Percentiles rank a stretch among this genome's conserved stretches.
phyloP scores from a whole-genome alignment of 495 filamentous ascomycete genomes.

The Cenococcum geophilum region DNA sequence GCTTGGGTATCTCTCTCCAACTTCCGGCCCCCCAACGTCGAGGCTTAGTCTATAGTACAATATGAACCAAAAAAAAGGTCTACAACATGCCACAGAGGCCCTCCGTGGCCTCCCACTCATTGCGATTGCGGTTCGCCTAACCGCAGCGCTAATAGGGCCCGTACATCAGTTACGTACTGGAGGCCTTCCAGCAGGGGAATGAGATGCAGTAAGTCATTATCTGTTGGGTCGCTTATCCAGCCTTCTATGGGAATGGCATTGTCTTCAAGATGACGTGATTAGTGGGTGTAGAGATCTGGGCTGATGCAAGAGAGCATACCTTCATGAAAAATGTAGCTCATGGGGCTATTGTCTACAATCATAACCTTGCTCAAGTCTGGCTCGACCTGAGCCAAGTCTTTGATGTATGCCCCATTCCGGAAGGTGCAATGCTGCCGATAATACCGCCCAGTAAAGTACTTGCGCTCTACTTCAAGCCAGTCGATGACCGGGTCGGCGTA shows the following conservation, averaged over 20 bases:
- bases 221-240: constrained; percentile 87
- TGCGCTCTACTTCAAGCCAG: constrained; percentile 93
- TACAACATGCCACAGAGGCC: background rate
- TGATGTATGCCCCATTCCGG: constrained; percentile 93
- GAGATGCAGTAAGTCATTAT: constrained; percentile 83
- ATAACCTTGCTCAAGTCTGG: constrained; percentile 94
- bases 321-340: constrained; percentile 98
- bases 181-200: constrained; percentile 90
- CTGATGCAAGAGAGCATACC: constrained; percentile 47
- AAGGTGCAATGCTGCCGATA: constrained; percentile 96
- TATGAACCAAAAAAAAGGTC: background rate
- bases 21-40: background rate
- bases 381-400: constrained; percentile 92
- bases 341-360: constrained; percentile 96
- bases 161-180: constrained; percentile 92
- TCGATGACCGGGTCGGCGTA: constrained; percentile 99
- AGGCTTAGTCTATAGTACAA: background rate
- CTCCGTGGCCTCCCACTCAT: constrained; percentile 15
- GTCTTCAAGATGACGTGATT: constrained; percentile 49
- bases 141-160: constrained; percentile 78
- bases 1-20: constrained; percentile 4
- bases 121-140: constrained; percentile 63
- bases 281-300: background rate
- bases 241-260: constrained; percentile 92
- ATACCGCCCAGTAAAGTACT: constrained; percentile 86